Evolutionary conservation across 2,329 filamentous ascomycete species (phyloP).

Genomic region (Colletotrichum sp.): DNA sequence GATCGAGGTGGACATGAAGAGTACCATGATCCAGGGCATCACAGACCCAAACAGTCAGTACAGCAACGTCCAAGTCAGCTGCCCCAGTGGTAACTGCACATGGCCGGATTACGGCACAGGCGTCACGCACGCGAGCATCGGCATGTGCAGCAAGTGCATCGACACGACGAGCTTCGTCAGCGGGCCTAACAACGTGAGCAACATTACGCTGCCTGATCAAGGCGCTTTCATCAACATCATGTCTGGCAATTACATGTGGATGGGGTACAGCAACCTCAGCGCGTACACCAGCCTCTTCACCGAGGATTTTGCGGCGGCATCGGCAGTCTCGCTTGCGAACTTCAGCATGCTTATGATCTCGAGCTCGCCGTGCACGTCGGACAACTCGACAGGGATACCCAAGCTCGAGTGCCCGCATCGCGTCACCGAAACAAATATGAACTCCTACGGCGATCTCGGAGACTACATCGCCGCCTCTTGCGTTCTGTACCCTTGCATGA

Average conservation of each 20-base stretch:
- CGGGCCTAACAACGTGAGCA: neutral
- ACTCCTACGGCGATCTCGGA: neutral
- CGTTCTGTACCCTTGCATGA: conserved; percentile 4
- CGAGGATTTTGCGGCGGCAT: neutral
- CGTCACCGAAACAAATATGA: neutral
- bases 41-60: conserved; percentile 28
- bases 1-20: conserved; percentile 33
- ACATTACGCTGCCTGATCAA: conserved; percentile 2
- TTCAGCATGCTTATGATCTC: conserved; percentile 4
- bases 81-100: conserved; percentile 7
- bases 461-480: conserved; percentile 8
- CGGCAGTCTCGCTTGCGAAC: conserved; percentile 2
- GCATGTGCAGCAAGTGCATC: conserved; percentile 10
- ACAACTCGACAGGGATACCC: neutral
- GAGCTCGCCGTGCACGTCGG: neutral
- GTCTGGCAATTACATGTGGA: conserved; percentile 2
- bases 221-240: conserved; percentile 3
- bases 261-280: conserved; percentile 10
- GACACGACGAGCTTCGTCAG: conserved; percentile 11
- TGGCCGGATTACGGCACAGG: conserved; percentile 13
- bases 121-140: conserved; percentile 9
- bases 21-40: conserved; percentile 32
- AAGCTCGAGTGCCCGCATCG: conserved; percentile 1
- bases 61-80: conserved; percentile 3
- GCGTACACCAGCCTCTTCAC: neutral